Evolutionary conservation across 2,329 filamentous ascomycete species (phyloP).

Genomic region (Colletotrichum siamense): DNA sequence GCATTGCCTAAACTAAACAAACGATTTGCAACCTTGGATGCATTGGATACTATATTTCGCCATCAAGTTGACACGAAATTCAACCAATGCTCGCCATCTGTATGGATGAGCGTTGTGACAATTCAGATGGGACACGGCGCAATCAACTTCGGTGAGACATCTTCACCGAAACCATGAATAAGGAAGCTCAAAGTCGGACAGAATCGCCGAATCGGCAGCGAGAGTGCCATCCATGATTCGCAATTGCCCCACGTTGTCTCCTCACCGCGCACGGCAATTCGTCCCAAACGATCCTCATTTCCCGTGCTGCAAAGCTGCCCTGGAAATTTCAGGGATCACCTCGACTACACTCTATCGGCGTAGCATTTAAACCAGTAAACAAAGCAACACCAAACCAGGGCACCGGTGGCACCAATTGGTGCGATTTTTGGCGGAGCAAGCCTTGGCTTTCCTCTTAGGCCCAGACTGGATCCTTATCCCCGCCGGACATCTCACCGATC

Average conservation of each 20-base stretch:
- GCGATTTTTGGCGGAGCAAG: not conserved
- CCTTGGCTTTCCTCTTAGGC: not conserved
- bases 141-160: not conserved
- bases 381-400: not conserved
- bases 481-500: not conserved
- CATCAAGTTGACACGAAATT: not conserved
- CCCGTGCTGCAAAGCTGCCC: not conserved
- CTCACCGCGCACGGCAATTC: not conserved
- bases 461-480: not conserved
- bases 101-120: not conserved
- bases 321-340: constrained; percentile 4
- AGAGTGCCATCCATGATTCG: not conserved
- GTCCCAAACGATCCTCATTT: constrained; percentile 2
- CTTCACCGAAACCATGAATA: not conserved
- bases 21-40: not conserved
- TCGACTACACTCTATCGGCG: not conserved
- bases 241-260: not conserved
- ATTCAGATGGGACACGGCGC: not conserved
- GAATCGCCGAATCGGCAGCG: not conserved
- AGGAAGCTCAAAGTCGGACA: not conserved
- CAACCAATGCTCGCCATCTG: not conserved
- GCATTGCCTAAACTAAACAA: not conserved
- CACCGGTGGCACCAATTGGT: not conserved
- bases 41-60: fast-evolving
- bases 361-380: not conserved